Conservation (phyloP, 257 asterid species). For the Solanum pimpinellifolium region DNA sequence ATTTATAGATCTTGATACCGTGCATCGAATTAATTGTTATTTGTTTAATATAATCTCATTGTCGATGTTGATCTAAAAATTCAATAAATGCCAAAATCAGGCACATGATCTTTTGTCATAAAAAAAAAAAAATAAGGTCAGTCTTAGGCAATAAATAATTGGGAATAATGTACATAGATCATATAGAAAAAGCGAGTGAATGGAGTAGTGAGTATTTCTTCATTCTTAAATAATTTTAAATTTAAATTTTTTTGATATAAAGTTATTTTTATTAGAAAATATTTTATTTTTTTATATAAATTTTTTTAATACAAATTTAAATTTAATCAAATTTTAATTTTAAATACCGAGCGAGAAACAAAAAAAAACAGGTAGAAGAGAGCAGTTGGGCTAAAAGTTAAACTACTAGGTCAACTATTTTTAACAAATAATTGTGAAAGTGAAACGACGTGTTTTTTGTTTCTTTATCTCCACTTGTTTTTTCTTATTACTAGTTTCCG, state of each 20-base stretch:
- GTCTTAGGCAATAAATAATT: background rate
- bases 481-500: background rate
- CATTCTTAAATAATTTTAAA: accelerated
- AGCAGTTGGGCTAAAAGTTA: background rate
- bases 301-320: accelerated
- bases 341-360: no score
- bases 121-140: background rate
- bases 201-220: no score
- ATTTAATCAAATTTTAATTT: no score
- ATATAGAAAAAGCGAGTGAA: accelerated
- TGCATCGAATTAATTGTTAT: background rate
- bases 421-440: background rate
- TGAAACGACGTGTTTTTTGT: background rate
- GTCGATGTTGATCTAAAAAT: background rate
- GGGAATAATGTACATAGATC: background rate
- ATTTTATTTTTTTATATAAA: no score
- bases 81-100: background rate
- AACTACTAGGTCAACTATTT: background rate
- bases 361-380: no score
- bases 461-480: background rate
- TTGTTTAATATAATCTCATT: background rate
- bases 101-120: background rate
- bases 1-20: background rate
- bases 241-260: accelerated
- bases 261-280: no score